Evolutionary conservation across 345 rosid genomes (phyloP), one percentile per base, ranked within the genome.

Genomic region (Lumnitzera racemosa): DNA sequence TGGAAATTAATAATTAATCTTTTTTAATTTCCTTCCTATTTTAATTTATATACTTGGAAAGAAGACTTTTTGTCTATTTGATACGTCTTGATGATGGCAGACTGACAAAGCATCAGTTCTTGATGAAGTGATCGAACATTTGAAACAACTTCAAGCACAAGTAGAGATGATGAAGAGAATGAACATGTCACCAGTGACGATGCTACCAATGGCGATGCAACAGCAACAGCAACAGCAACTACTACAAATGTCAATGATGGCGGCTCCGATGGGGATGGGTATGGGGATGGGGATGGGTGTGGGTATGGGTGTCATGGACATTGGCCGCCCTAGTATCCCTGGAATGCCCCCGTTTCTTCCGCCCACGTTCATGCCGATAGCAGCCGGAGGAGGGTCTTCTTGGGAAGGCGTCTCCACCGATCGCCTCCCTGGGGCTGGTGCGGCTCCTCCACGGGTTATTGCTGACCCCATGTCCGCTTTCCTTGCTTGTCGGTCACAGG

Each of bases 61-160:
- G 12, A 13, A 23, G 47, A n/a, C n/a, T 13, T 49, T 6, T 7
- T n/a, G 13, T 15, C 46, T 55, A 41, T 54, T 36, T 36, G 43
- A 8, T 36, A 36, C 7, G 5, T 36, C 5, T 5, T 17, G 20
- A 20, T 55, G 53, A 7, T 10, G 53, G 17, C 82, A 94, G 99
- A 88, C 97, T 43, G 99, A 94, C 67, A 94, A 94, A 61, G 99
- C 99, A 15, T 94, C 99, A 2, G 91, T 94, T 87, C 80, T 94
- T 23, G 99, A 89, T 65, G 99, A 94, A 74, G 99, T 90, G 68
- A 94, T 94, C 17, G 99, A 94, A 47, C 90, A 94, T 67, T 62
- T 90, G 76, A 94, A 90, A 59, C 99, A 87, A 64, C 67, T 90
- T 15, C 96, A 94, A 83, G 87, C 90, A 11, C 97, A 94, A 70